Evolutionary conservation across 2,329 filamentous ascomycete species (phyloP).

Genomic region (Didymella exigua): DNA sequence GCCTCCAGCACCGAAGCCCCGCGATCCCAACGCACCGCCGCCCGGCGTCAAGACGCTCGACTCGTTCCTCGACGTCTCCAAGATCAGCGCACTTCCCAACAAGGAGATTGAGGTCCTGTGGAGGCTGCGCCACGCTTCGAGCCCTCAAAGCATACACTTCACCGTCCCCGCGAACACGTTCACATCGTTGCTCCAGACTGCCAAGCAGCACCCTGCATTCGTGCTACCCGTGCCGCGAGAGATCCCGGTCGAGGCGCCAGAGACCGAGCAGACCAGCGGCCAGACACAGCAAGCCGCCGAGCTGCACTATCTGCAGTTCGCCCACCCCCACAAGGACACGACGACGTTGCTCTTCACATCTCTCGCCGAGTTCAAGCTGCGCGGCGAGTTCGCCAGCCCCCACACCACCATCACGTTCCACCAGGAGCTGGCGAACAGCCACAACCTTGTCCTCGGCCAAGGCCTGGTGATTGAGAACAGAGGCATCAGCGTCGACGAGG

Average conservation of each 20-base stretch:
- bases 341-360: slow-evolving; percentile 83
- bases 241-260: slow-evolving; percentile 38
- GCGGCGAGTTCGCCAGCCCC: slow-evolving; percentile 86
- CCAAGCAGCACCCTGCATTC: slow-evolving; percentile 81
- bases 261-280: slow-evolving; percentile 8
- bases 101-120: slow-evolving; percentile 88
- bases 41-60: slow-evolving; percentile 67
- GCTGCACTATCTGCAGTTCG: slow-evolving; percentile 97
- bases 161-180: slow-evolving; percentile 78
- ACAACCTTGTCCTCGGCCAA: slow-evolving; percentile 84
- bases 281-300: slow-evolving; percentile 70
- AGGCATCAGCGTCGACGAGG: slow-evolving; percentile 79
- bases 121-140: slow-evolving; percentile 81
- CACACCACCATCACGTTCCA: slow-evolving; percentile 96
- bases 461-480: slow-evolving; percentile 77
- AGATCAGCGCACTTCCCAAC: slow-evolving; percentile 71
- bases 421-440: slow-evolving; percentile 73
- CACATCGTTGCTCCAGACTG: slow-evolving; percentile 70
- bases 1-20: slow-evolving; percentile 37
- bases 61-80: slow-evolving; percentile 78
- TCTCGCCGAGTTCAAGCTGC: slow-evolving; percentile 87
- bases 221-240: slow-evolving; percentile 81
- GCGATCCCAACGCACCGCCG: slow-evolving; percentile 36
- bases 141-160: slow-evolving; percentile 80
- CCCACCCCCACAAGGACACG: slow-evolving; percentile 72